Evolutionary conservation across 805 yeast species (phyloP).

Genomic region (Candida maesae): DNA sequence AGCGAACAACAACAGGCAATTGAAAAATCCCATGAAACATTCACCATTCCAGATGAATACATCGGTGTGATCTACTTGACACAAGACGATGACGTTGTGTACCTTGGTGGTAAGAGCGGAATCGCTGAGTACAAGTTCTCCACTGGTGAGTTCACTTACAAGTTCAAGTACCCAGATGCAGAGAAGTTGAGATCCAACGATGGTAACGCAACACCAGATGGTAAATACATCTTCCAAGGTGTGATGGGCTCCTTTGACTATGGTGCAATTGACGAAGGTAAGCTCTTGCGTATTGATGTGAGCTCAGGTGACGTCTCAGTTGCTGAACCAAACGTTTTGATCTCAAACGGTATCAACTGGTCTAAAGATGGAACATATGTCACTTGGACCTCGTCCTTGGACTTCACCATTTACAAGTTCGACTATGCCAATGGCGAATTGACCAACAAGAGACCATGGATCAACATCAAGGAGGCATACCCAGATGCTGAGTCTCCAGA

Average conservation of each 20-base stretch:
- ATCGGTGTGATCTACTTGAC: slow-evolving; percentile 77
- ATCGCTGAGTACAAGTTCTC: slow-evolving; percentile 50
- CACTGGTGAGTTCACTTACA: slow-evolving; percentile 34
- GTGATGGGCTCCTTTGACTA: slow-evolving; percentile 62
- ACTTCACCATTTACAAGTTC: slow-evolving; percentile 43
- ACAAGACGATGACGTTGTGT: slow-evolving; percentile 40
- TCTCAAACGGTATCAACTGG: slow-evolving; percentile 74
- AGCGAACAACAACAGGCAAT: slow-evolving; percentile 23
- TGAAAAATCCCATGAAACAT: slow-evolving; percentile 33
- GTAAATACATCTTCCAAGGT: slow-evolving; percentile 70
- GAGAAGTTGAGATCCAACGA: slow-evolving; percentile 65
- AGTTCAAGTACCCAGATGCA: slow-evolving; percentile 34
- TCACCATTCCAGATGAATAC: slow-evolving; percentile 38
- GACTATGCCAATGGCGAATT: slow-evolving; percentile 41
- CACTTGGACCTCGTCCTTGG: slow-evolving; percentile 53
- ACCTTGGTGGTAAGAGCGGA: slow-evolving; percentile 65
- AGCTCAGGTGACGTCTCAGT: slow-evolving; percentile 27
- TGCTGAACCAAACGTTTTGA: slow-evolving; percentile 36
- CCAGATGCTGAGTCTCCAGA: slow-evolving; percentile 41
- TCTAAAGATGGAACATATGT: slow-evolving; percentile 35
- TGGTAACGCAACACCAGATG: slow-evolving; percentile 74
- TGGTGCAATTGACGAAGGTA: slow-evolving; percentile 45
- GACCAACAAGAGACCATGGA: slow-evolving; percentile 36
- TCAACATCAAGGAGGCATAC: slow-evolving; percentile 32
- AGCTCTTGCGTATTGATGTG: slow-evolving; percentile 40